Base-by-base conservation (phyloP, 192 early-diverging fungal genomes). In the Mortierella hygrophila region DNA sequence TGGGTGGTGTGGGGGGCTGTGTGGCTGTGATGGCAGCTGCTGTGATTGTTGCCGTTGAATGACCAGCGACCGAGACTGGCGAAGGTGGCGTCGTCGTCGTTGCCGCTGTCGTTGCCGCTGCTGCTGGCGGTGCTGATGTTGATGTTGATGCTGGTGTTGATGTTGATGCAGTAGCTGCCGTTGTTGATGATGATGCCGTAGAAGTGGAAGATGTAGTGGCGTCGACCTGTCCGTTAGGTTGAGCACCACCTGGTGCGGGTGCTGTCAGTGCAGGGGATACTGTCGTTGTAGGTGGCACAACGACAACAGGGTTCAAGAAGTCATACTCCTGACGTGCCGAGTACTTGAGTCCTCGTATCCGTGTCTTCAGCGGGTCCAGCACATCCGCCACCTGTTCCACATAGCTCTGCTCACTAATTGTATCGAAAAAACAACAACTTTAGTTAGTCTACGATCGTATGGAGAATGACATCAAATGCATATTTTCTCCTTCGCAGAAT, bases 311-410 rank as follows among this genome's bases (percentile, higher is more conserved):
- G 38, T 88, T 81, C 76, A 94, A 89, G 73, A 92, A 93, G 55
- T 94, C 88, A 74, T 93, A 94, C 78, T 96, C 95, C 46, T 88
- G 90, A 13, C 95, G 84, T 2, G 95, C 95, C 29, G 93, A 94
- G 82, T 95, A 95, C 37, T 88, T 75, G 35, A 90, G 90, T 35
- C 94, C 95, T 41, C 90, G 88, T 71, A 95, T 94, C 18, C 89
- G 72, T 23, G 87, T 89, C 26, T 87, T 88, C 72, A 85, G 68
- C n/a, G 93, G 93, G 80, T 96, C 93, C 32, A 96, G 85, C 15
- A 93, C 92, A 54, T 79, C 75, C 5, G 92, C 88, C 6, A 96
- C 94, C 79, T 90, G 92, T 44, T 95, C 92, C n/a, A 96, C 94
- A 85, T 96, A 96, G 8, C 90, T 76, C 70, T 95, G 94, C 69